phyloP scores from a whole-genome alignment of 768 basidiomycete species.

The Lactifluus echinatus region DNA sequence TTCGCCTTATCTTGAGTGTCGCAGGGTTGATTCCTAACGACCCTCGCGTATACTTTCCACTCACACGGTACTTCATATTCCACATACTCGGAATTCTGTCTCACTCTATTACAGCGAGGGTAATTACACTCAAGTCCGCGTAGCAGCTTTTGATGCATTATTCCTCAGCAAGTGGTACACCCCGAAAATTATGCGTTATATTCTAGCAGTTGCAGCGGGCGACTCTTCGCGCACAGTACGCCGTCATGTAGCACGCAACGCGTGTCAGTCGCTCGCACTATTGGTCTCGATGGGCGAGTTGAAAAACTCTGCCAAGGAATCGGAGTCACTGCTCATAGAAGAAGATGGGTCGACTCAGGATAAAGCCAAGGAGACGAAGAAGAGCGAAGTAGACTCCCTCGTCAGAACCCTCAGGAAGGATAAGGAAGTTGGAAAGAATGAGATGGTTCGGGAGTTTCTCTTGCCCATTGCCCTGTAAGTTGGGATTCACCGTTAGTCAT shows the following conservation, averaged over 20 bases:
- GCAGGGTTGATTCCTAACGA: slow-evolving; percentile 75
- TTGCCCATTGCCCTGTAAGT: slow-evolving; percentile 77
- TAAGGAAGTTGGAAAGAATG: slow-evolving; percentile 73
- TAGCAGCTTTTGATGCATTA: slow-evolving; percentile 90
- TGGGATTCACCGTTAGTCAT: background rate
- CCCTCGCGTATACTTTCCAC: slow-evolving; percentile 69
- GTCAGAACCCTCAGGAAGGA: slow-evolving; percentile 86
- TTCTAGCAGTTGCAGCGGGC: slow-evolving; percentile 76
- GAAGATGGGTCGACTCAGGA: slow-evolving; percentile 72
- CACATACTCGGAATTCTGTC: background rate
- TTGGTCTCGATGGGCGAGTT: slow-evolving; percentile 88
- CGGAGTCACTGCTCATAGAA: slow-evolving; percentile 73
- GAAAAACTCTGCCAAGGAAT: slow-evolving; percentile 63
- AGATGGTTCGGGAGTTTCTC: slow-evolving; percentile 67
- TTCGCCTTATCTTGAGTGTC: slow-evolving; percentile 67
- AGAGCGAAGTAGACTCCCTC: slow-evolving; percentile 75
- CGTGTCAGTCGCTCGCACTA: slow-evolving; percentile 80
- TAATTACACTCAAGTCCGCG: slow-evolving; percentile 84
- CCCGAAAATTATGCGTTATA: slow-evolving; percentile 75
- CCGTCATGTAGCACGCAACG: slow-evolving; percentile 78
- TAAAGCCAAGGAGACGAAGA: slow-evolving; percentile 61
- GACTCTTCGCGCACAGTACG: slow-evolving; percentile 79
- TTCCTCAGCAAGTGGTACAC: slow-evolving; percentile 86
- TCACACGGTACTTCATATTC: slow-evolving; percentile 56
- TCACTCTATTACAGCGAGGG: slow-evolving; percentile 59